Conservation (phyloP, 2,329 filamentous ascomycete species). For the Graphilbum fragrans region DNA sequence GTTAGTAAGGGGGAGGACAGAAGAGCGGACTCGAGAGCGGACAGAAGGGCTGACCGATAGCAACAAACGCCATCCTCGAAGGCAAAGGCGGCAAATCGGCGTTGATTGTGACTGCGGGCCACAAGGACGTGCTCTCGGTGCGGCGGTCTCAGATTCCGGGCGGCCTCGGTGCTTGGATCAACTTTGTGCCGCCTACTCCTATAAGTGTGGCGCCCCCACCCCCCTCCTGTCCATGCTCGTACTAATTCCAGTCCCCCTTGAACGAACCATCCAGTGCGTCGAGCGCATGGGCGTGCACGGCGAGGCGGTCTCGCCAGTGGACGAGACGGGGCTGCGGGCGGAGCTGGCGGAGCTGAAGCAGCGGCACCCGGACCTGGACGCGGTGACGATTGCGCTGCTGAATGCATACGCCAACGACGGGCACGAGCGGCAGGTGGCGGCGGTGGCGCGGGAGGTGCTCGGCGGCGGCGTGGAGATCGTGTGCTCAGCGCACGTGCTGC, state of each 20-base stretch:
- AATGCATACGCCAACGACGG: slow-evolving; percentile 31
- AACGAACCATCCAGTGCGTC: slow-evolving; percentile 30
- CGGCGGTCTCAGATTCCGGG: slow-evolving; percentile 37
- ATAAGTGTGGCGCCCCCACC: too few species aligned
- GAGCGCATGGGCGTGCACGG: slow-evolving; percentile 31
- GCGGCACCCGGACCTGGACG: slow-evolving; percentile 25
- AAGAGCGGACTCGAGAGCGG: too few species aligned
- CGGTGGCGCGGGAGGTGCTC: slow-evolving; percentile 28
- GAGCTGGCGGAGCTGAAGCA: slow-evolving; percentile 23
- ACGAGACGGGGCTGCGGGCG: slow-evolving; percentile 23
- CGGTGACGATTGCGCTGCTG: slow-evolving; percentile 31
- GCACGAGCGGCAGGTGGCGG: slow-evolving; percentile 26
- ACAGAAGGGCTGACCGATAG: neutral
- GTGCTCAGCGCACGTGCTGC: slow-evolving; percentile 30
- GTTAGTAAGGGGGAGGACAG: neutral
- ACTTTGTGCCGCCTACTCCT: slow-evolving; percentile 31
- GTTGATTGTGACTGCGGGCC: slow-evolving; percentile 32
- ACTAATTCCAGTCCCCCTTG: too few species aligned
- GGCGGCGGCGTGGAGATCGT: slow-evolving; percentile 28
- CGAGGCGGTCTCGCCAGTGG: slow-evolving; percentile 23
- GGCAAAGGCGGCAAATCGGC: slow-evolving; percentile 34
- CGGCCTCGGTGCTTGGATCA: slow-evolving; percentile 35
- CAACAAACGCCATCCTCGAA: slow-evolving; percentile 36
- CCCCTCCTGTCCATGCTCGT: too few species aligned
- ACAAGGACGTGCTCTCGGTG: slow-evolving; percentile 33